A percentile compares a stretch with the other conserved stretches of the same genome.
Evolutionary conservation across 345 rosid genomes (phyloP).

Genomic region (Murraya paniculata): DNA sequence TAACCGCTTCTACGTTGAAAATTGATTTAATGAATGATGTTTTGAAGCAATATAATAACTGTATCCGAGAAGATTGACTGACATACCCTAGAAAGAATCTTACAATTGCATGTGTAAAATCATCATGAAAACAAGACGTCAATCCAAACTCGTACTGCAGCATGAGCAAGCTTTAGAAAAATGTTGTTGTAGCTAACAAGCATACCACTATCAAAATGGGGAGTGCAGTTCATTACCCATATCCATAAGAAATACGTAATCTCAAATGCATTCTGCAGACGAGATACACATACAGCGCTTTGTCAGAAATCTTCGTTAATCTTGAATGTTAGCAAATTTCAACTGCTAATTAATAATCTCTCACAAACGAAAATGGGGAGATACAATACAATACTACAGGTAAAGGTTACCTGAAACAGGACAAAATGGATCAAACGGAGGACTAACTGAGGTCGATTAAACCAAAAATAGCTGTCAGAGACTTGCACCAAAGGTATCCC

Average conservation of each 20-base stretch:
- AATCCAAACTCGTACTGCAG: conserved; percentile 92
- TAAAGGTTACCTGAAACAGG: conserved; percentile 69
- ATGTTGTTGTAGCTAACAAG: background rate
- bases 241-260: conserved; percentile 94
- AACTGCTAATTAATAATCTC: no score
- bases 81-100: conserved; percentile 75
- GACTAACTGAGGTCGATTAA: conserved; percentile 65
- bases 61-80: background rate
- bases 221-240: conserved; percentile 49
- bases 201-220: background rate
- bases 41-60: no score
- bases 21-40: no score
- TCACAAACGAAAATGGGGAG: no score
- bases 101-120: conserved; percentile 33
- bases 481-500: conserved; percentile 96
- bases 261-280: conserved; percentile 87
- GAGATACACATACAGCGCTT: background rate
- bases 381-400: no score
- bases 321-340: no score
- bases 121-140: conserved; percentile 72
- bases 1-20: no score
- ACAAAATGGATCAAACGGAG: conserved; percentile 85
- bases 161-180: conserved; percentile 15
- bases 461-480: conserved; percentile 85
- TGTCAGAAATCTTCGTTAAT: conserved; percentile 13